Conservation (phyloP, 108 stramenopile species). For the Nitzschia sp. region DNA sequence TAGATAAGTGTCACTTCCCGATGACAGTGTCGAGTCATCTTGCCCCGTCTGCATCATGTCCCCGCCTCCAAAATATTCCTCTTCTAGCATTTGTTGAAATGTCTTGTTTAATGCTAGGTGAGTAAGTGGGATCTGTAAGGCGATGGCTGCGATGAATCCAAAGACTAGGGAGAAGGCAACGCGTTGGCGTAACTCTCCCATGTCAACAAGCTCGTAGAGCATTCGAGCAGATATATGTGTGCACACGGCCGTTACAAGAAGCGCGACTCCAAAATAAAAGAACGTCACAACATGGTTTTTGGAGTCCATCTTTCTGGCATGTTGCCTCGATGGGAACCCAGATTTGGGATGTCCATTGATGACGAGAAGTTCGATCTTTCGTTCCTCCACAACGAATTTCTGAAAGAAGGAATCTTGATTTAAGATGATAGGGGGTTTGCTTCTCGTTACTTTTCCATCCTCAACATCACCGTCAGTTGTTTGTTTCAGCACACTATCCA, state of each 20-base stretch:
- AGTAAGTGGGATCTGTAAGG: slow-evolving; percentile 18
- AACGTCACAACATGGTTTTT: slow-evolving; percentile 5
- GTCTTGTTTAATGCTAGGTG: slow-evolving; percentile 6
- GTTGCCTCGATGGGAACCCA: slow-evolving; percentile 19
- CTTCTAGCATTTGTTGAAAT: slow-evolving; percentile 19
- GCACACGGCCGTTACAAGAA: slow-evolving; percentile 18
- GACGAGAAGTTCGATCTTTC: slow-evolving; percentile 22
- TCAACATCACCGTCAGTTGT: neutral
- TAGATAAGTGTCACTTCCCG: slow-evolving; percentile 1
- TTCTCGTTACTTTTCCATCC: neutral
- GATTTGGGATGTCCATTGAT: slow-evolving; percentile 11
- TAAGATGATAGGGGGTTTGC: neutral
- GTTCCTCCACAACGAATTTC: slow-evolving; percentile 15
- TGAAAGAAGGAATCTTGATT: slow-evolving; percentile 26
- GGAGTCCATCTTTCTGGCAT: slow-evolving; percentile 8
- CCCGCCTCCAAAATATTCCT: slow-evolving; percentile 28
- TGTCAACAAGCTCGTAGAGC: neutral
- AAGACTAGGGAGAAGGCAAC: neutral
- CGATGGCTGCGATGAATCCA: neutral
- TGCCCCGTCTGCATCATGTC: slow-evolving; percentile 7
- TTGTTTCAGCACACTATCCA: neutral
- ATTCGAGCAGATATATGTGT: slow-evolving; percentile 7
- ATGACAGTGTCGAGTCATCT: slow-evolving; percentile 35
- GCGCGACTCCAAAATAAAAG: slow-evolving; percentile 4
- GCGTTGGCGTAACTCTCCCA: neutral